Evolutionary conservation across 2,329 filamentous ascomycete species (phyloP), one percentile per base, ranked within the genome.

Genomic region (Passalora sequoiae): DNA sequence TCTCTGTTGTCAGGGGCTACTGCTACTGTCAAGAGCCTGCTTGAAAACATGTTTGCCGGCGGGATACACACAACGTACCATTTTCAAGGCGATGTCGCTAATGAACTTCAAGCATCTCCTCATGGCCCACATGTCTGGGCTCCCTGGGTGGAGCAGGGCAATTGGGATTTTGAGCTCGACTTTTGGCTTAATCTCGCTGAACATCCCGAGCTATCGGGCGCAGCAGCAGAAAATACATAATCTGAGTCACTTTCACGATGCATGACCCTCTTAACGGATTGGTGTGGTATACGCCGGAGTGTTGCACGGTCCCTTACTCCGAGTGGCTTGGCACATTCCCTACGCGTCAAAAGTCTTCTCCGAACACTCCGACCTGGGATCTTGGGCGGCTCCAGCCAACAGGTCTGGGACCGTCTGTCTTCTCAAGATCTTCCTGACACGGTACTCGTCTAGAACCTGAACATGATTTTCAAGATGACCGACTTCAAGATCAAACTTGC

Each of bases 131-230:
- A 6, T 22, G 38, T 35, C 6, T 51, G 46, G 49, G 27, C 38
- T 10, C 52, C 53, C 3, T 58, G 52, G 50, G 41, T 30, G 8
- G 45, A 44, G 16, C 40, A 47, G 25, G 33, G 35, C 7, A 19
- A 27, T 17, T 38, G 28, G 6, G 58, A 62, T 38, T 62, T 62
- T 44, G 59, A 63, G 39, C 39, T 55, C 0, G 58, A 59, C 19
- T 64, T 64, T 25, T 64, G 60, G 61, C 40, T 50, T 12, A 59
- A 58, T 47, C 41, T 64, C 3, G 60, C 55, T 4, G 60, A 57
- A 8, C 60, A 64, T 51, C 60, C 60, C 30, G 49, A 41, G n/a
- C 22, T 49, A 13, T 48, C 27, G n/a, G n/a, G n/a, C n/a, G n/a
- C 15, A 40, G 32, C 21, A 40, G 40, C 12, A 29, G 28, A 20